Evolutionary conservation across 1,284 basidiomycete genomes (phyloP), one percentile per base, ranked within the genome.

Genomic region (Heliocybe sulcata): DNA sequence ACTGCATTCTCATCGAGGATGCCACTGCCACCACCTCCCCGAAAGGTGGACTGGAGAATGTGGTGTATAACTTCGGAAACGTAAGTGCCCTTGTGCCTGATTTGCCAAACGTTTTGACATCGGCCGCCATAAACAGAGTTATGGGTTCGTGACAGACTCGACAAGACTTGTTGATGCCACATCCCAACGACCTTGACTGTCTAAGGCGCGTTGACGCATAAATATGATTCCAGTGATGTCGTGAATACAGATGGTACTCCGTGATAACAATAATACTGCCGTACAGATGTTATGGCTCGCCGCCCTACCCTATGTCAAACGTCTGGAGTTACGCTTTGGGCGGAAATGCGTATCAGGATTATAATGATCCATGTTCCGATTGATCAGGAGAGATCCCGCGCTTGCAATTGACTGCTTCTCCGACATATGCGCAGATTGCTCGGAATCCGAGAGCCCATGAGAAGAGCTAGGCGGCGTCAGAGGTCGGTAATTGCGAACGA

Each of bases 11-110:
- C 11, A 69, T 86, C 2, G 64, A 76, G 55, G 84, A 86, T 60
- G 75, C 73, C 52, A 79, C 76, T 14, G 84, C 82, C 20, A 86
- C 85, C 1, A 81, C 81, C 2, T 83, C 81, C 8, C 82, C 84
- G 2, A 61, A 69, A 2, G 81, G 82, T n/a, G 82, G 76, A 8
- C 71, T 77, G 49, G 77, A 81, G 60, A 86, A 79, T 59, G 73
- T 85, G 11, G 64, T 82, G 29, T 74, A 82, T 60, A 87, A 86
- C 59, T 67, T 75, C 26, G 71, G 69, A 12, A 78, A 77, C 58
- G 82, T 83, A 60, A 67, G 79, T 69, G 35, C 45, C 20, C 55
- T 29, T 48, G 6, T 52, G 23, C 22, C n/a, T 19, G 6, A 45
- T 45, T 56, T 19, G 35, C 23, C 29, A 4, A 4, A n/a, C 27